Percentiles rank a stretch among this genome's conserved stretches.
phyloP scores from a whole-genome alignment of 306 rosid species.

The Rosa persica region DNA sequence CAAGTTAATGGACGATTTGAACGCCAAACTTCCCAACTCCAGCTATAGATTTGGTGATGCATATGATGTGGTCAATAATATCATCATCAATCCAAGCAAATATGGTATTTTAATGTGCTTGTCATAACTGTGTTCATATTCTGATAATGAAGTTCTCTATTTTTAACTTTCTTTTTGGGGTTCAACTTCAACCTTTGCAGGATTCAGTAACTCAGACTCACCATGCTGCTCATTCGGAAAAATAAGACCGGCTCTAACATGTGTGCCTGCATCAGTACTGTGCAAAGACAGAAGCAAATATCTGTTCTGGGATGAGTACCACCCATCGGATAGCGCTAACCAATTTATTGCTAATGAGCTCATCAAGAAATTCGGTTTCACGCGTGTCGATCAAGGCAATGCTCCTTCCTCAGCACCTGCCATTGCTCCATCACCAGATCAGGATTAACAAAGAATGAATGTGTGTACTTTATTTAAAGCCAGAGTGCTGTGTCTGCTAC shows the following conservation, averaged over 20 bases:
- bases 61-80: slow-evolving; percentile 72
- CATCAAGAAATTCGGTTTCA: slow-evolving; percentile 71
- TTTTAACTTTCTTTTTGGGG: neutral
- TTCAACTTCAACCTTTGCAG: slow-evolving; percentile 33
- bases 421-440: slow-evolving; percentile 54
- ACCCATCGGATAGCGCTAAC: slow-evolving; percentile 85
- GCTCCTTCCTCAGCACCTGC: slow-evolving; percentile 50
- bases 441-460: slow-evolving; percentile 14
- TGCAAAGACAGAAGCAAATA: slow-evolving; percentile 93
- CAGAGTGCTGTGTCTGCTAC: neutral
- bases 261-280: slow-evolving; percentile 73
- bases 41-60: slow-evolving; percentile 74
- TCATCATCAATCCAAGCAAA: slow-evolving; percentile 60
- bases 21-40: slow-evolving; percentile 58
- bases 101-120: slow-evolving; percentile 49
- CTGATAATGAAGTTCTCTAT: neutral
- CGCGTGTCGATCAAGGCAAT: slow-evolving; percentile 16
- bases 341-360: slow-evolving; percentile 77
- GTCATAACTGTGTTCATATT: neutral
- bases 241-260: slow-evolving; percentile 85
- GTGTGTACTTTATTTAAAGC: neutral
- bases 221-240: slow-evolving; percentile 92
- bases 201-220: slow-evolving; percentile 65
- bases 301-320: slow-evolving; percentile 97
- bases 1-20: slow-evolving; percentile 50